phyloP scores from a whole-genome alignment of 2,329 filamentous ascomycete species.

The Endothia cerciana region DNA sequence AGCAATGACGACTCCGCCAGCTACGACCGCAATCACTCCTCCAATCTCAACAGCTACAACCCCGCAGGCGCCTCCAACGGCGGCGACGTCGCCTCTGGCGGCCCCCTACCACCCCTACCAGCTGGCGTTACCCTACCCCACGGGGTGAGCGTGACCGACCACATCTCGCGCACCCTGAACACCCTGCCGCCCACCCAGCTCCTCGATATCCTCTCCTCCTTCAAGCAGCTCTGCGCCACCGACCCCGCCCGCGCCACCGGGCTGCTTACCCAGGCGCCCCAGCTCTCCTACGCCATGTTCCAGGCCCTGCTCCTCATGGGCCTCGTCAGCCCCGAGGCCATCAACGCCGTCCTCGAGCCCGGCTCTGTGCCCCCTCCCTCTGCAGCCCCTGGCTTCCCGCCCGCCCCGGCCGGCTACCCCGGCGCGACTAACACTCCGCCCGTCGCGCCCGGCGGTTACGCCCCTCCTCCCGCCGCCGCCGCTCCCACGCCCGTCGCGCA shows the following conservation, averaged over 20 bases:
- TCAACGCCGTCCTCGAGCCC: slow-evolving; percentile 78
- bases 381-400: slow-evolving; percentile 39
- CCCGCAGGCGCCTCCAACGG: slow-evolving; percentile 38
- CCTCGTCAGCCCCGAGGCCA: slow-evolving; percentile 82
- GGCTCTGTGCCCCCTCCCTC: slow-evolving; percentile 44
- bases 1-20: slow-evolving; percentile 20
- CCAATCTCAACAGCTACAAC: slow-evolving; percentile 26
- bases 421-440: slow-evolving; percentile 53
- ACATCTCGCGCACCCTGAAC: slow-evolving; percentile 88
- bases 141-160: slow-evolving; percentile 82
- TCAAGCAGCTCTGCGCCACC: slow-evolving; percentile 84
- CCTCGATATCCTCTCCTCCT: slow-evolving; percentile 89
- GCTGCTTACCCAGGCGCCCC: slow-evolving; percentile 84
- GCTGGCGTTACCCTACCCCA: slow-evolving; percentile 82
- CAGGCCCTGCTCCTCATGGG: slow-evolving; percentile 92
- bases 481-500: slow-evolving; percentile 41
- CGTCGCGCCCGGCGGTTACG: slow-evolving; percentile 49
- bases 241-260: slow-evolving; percentile 86
- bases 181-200: slow-evolving; percentile 86
- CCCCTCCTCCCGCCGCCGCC: slow-evolving; percentile 44
- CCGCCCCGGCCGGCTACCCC: slow-evolving; percentile 42
- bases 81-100: slow-evolving; percentile 35
- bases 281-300: slow-evolving; percentile 93
- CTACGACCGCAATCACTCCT: slow-evolving; percentile 22
- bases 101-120: slow-evolving; percentile 75